Percentiles rank a stretch among this genome's conserved stretches.
These are phyloP conservation scores for Paraleonurus japonicus DNA, from an alignment of 257 asterid genomes.

Conservation along the genomic window DNA sequence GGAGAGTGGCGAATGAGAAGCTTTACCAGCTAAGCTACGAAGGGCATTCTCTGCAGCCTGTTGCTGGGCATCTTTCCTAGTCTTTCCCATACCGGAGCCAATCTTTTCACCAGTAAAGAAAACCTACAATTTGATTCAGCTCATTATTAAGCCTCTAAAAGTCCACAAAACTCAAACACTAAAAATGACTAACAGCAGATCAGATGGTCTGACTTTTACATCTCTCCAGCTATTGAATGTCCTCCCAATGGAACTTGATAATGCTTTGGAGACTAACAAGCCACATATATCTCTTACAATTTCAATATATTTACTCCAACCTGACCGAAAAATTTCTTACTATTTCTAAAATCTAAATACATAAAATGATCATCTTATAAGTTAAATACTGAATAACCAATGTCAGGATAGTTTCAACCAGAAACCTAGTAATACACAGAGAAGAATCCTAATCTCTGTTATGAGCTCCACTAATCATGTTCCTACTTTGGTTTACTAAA, in stretches of 20 bases:
- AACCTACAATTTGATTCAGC: slow-evolving; percentile 53
- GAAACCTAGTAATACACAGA: background rate
- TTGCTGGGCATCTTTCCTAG: slow-evolving; percentile 95
- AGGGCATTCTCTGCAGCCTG: slow-evolving; percentile 97
- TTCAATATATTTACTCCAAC: background rate
- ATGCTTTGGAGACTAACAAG: background rate
- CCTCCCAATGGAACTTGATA: background rate
- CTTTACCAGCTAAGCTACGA: slow-evolving; percentile 82
- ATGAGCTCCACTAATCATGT: background rate
- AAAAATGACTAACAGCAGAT: background rate
- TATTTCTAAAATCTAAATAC: background rate
- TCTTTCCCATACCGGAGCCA: slow-evolving; percentile 88
- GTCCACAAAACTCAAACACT: slow-evolving; percentile 18
- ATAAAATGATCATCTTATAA: background rate
- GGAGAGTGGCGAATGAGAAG: slow-evolving; percentile 2
- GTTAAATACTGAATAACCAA: background rate
- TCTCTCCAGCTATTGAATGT: background rate
- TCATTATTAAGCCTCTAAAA: slow-evolving; percentile 26
- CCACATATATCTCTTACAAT: background rate
- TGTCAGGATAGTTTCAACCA: background rate
- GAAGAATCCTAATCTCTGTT: background rate
- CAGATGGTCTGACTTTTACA: background rate
- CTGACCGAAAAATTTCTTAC: background rate
- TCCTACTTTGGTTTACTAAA: background rate
- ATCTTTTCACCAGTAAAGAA: slow-evolving; percentile 79